Conservation (phyloP, 306 rosid species). For the Cicer arietinum region DNA sequence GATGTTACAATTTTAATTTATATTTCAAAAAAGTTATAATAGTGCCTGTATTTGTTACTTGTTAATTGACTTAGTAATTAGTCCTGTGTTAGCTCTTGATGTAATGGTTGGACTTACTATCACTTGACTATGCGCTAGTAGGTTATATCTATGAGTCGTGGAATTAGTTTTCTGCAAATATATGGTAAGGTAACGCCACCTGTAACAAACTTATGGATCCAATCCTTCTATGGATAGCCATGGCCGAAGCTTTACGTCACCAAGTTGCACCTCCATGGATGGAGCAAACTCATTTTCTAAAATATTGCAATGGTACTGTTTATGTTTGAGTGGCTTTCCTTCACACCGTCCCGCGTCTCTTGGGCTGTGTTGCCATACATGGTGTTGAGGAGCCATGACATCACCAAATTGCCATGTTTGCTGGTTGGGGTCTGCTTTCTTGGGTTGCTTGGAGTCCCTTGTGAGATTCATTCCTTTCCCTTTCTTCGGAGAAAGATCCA, state of each 20-base stretch:
- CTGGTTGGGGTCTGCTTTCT: no score
- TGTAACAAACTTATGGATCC: background rate
- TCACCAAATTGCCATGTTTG: no score
- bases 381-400: no score
- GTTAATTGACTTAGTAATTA: background rate
- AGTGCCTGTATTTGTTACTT: background rate
- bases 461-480: no score
- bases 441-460: no score
- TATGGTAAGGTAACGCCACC: background rate
- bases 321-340: no score
- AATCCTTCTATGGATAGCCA: background rate
- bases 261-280: background rate
- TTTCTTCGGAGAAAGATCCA: no score
- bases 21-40: constrained; percentile 3
- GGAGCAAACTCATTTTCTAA: background rate
- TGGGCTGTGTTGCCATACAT: no score
- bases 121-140: background rate
- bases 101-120: background rate
- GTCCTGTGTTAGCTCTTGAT: background rate
- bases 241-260: background rate
- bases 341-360: no score
- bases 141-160: background rate
- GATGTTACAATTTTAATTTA: background rate
- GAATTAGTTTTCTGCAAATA: background rate
- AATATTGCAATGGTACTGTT: no score